Conservation (phyloP, 1,139 yeast genomes). For the Candida sp. region DNA sequence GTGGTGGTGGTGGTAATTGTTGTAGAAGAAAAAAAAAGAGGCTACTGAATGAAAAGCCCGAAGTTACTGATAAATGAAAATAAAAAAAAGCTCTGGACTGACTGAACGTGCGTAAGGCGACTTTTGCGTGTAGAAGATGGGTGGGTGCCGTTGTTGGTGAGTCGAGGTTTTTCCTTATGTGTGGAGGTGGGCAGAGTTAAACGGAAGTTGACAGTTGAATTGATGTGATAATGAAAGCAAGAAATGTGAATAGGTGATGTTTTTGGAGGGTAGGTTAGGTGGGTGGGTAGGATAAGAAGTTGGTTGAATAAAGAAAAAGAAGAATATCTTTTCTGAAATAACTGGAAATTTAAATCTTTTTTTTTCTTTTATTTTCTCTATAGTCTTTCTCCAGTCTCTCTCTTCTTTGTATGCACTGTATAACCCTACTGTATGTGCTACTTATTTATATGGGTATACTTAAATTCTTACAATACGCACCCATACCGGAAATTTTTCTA, state of each 20-base stretch:
- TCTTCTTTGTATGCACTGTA: neutral
- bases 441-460: neutral
- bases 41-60: neutral
- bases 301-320: neutral
- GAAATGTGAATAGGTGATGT: neutral
- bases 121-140: neutral
- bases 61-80: neutral
- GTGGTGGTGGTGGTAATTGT: no score
- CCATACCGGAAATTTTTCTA: neutral
- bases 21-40: neutral
- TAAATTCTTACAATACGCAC: neutral
- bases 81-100: neutral
- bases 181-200: neutral
- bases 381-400: no score
- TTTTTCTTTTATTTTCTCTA: neutral
- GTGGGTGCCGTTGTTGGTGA: no score
- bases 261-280: neutral
- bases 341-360: neutral
- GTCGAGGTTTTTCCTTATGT: neutral
- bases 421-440: neutral
- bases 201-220: neutral
- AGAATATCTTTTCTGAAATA: neutral
- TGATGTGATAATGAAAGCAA: neutral
- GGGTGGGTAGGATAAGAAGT: neutral
- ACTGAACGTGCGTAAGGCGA: conserved; percentile 1